Base-by-base conservation (phyloP, 140 eudicot genomes). In the Senecio squalidus region DNA sequence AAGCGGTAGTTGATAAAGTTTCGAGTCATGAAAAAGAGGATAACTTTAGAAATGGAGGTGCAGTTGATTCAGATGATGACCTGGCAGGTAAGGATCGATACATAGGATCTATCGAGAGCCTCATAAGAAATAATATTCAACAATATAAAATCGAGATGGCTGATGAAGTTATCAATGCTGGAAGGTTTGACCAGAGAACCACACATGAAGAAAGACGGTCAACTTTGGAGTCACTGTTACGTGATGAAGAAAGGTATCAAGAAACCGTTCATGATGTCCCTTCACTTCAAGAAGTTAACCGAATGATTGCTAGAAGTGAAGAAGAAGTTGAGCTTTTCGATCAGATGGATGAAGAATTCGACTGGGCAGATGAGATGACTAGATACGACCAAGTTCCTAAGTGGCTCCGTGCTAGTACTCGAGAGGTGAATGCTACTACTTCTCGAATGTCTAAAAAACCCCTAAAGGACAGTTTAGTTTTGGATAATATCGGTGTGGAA, bases 71-170 rank as follows among this genome's bases (percentile, higher is more conserved):
- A 6, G 99, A 88, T 31, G 99, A 92, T 70, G 99, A 92, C 41
- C 83, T 84, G 9, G 95, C 86, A 0, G 99, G 99, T 22, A 88
- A 92, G 73, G 96, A 92, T 74, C 89, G 99, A 6, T 92, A 92
- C 60, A 75, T 87, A 24, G 99, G 96, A 25, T 92, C 99, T 2
- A 88, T 92, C 11, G 99, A 92, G 75, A 83, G 99, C 59, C 75
- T 92, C 2, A 92, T 92, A 60, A 63, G 99, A 47, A 92, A 88
- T 46, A 92, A 92, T 49, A 92, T 92, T 26, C 99, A 92, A 60
- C 99, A 92, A 70, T 92, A 87, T 61, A 92, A 92, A 77, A 92
- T 92, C 64, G 99, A 92, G 43, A 92, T 92, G 99, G 99, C 99
- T 17, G 99, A 92, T 80, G 99, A 92, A 62, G 99, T 92, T 57